Percentiles rank a stretch among this genome's conserved stretches.
Evolutionary conservation across 2,329 filamentous ascomycete species (phyloP).

Genomic region (Curvularia verruculosa): DNA sequence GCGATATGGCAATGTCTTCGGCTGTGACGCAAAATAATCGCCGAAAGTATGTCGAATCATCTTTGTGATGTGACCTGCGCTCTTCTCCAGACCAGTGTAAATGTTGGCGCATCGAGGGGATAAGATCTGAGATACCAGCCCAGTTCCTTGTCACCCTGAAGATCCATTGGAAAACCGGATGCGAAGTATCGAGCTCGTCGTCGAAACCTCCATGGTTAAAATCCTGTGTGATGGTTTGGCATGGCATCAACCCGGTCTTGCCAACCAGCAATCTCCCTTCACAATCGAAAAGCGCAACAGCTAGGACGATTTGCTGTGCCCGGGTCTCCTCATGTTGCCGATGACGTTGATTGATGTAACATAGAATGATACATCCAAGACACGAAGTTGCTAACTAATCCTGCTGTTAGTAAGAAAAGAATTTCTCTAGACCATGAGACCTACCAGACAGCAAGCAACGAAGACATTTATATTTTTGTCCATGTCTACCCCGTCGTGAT

Average conservation of each 20-base stretch:
- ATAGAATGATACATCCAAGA: constrained; percentile 43
- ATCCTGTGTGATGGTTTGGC: constrained; percentile 76
- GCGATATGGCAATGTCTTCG: constrained; percentile 70
- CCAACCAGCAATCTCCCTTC: constrained; percentile 71
- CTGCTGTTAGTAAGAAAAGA: constrained; percentile 65
- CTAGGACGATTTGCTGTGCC: constrained; percentile 61
- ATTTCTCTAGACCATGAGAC: constrained; percentile 59
- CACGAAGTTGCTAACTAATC: constrained; percentile 51
- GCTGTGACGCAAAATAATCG: constrained; percentile 85
- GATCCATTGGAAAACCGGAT: constrained; percentile 86
- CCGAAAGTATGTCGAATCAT: constrained; percentile 76
- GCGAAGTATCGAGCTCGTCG: constrained; percentile 76
- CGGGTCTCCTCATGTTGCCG: constrained; percentile 51
- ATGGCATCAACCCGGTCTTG: constrained; percentile 71
- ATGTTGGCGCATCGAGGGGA: constrained; percentile 75
- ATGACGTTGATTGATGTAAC: constrained; percentile 48
- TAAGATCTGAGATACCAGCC: constrained; percentile 68
- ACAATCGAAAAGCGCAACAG: constrained; percentile 69
- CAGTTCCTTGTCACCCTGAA: constrained; percentile 82
- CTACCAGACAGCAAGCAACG: constrained; percentile 72
- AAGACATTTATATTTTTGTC: constrained; percentile 70
- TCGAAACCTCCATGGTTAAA: constrained; percentile 60
- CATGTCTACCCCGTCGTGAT: constrained; percentile 48
- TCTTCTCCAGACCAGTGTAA: constrained; percentile 59
- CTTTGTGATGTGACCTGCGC: constrained; percentile 37